Percentiles rank a stretch among this genome's conserved stretches.
These are phyloP conservation scores for Xylariales sp. DNA, from an alignment of 2,329 filamentous ascomycete genomes.

Conservation along the genomic window DNA sequence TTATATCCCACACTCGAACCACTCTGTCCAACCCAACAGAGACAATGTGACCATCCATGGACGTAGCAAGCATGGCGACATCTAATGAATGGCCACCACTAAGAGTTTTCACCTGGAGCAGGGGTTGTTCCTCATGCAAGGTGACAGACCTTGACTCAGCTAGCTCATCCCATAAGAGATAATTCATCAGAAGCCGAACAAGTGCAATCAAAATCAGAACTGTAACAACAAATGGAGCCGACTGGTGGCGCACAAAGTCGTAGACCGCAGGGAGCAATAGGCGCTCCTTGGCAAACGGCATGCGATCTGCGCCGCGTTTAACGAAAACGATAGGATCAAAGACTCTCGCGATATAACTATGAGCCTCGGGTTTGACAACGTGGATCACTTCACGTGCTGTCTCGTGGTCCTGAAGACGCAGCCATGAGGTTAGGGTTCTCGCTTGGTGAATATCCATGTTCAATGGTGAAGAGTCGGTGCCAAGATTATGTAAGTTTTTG, in stretches of 20 bases:
- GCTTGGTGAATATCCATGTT: conserved; percentile 67
- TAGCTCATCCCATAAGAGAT: conserved; percentile 64
- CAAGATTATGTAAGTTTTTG: conserved; percentile 18
- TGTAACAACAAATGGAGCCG: conserved; percentile 55
- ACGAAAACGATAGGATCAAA: conserved; percentile 74
- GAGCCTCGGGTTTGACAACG: conserved; percentile 66
- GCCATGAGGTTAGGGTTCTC: conserved; percentile 71
- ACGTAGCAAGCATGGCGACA: conserved; percentile 60
- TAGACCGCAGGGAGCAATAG: conserved; percentile 55
- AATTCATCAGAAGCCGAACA: conserved; percentile 68
- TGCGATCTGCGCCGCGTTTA: conserved; percentile 62
- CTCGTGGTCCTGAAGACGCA: conserved; percentile 73
- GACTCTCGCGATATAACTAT: conserved; percentile 69
- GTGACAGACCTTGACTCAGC: conserved; percentile 39
- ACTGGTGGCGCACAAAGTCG: conserved; percentile 62
- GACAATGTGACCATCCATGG: conserved; percentile 59
- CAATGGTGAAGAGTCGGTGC: conserved; percentile 32
- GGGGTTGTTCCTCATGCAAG: conserved; percentile 41
- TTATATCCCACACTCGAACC: conserved; percentile 62
- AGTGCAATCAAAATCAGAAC: conserved; percentile 59
- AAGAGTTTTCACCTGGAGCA: conserved; percentile 58
- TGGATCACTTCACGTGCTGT: conserved; percentile 72
- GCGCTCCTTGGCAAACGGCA: conserved; percentile 43
- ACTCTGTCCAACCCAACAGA: conserved; percentile 67
- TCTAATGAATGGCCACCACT: conserved; percentile 64